Base-by-base conservation (phyloP, 768 basidiomycete genomes). In the Pleurotus djamor region DNA sequence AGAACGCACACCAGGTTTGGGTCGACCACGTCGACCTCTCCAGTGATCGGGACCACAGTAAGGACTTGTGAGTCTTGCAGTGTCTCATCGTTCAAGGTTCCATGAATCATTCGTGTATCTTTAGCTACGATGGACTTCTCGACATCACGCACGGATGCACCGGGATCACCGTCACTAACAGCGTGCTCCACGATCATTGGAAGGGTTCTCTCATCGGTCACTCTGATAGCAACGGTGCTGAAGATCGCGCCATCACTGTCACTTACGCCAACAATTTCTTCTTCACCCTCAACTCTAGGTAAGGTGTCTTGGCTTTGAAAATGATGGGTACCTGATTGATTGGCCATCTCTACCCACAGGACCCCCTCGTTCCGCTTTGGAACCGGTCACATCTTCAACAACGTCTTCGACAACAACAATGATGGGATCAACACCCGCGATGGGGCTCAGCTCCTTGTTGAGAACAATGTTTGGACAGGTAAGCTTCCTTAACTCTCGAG, bases 401-500 rank as follows among this genome's bases (percentile, higher is more conserved):
- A 78, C 60, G 66, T 75, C 33, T 78, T 77, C 59, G 76, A 77
- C 50, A 66, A 69, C 66, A 76, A 76, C 67, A 71, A 69, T 60
- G 79, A 51, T 32, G 49, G 49, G 33, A 34, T 51, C 10, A 51
- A 51, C 21, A 51, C 49, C 14, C 49, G 49, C 3, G 49, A 51
- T 28, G 49, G 49, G 8, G 79, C 78, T 51, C 76, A 78, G 62
- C 75, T 78, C 52, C 72, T 80, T 17, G 76, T 79, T 57, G 77
- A 80, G 64, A 79, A 78, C 72, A 80, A 80, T 62, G 74, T 79
- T n/a, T 79, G 72, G 73, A 74, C 71, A 34, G 76, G 72, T 69
- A 65, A n/a, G 65, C 47, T n/a, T 35, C 16, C 4, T 52, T 34
- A n/a, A 41, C 9, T 33, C 48, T 32, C 2, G 48, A 13, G 21